A percentile compares a stretch with the other conserved stretches of the same genome.
These are phyloP conservation scores for Vicia faba DNA, from an alignment of 306 rosid species.

Conservation along the genomic window DNA sequence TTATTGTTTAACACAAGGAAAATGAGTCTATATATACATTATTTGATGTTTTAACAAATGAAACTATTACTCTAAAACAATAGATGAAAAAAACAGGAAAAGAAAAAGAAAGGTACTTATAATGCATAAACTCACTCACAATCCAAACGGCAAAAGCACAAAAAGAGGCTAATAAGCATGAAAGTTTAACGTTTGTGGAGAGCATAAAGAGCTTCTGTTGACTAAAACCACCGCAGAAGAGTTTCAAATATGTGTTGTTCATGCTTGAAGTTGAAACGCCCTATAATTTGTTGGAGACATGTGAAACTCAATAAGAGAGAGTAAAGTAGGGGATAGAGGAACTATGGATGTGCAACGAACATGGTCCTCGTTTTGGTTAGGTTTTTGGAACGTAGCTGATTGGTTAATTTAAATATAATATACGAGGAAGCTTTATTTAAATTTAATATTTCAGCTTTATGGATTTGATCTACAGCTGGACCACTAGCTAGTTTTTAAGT, in stretches of 20 bases:
- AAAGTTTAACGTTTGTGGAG: slow-evolving; percentile 28
- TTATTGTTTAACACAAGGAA: slow-evolving; percentile 5
- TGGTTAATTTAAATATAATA: neutral
- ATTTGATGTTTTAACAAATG: neutral
- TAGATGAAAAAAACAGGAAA: neutral
- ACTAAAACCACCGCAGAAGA: slow-evolving; percentile 34
- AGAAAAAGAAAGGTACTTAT: neutral
- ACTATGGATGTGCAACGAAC: neutral
- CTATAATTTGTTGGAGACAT: neutral
- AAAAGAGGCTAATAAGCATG: slow-evolving; percentile 34
- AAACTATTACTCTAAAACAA: neutral
- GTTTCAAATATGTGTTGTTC: slow-evolving; percentile 39
- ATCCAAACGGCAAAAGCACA: slow-evolving; percentile 34
- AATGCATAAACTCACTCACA: slow-evolving; percentile 28
- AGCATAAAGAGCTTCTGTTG: slow-evolving; percentile 24
- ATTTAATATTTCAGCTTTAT: neutral
- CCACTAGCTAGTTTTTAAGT: neutral
- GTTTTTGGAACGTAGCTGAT: neutral
- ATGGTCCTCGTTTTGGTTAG: neutral
- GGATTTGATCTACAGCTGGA: slow-evolving; percentile 9
- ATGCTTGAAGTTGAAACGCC: slow-evolving; percentile 23
- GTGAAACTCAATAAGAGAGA: neutral
- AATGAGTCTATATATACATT: neutral
- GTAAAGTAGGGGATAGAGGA: neutral
- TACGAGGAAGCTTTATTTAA: neutral